Base-by-base conservation (phyloP, 1,139 yeast species). In the Geotrichum citri-aurantii region DNA sequence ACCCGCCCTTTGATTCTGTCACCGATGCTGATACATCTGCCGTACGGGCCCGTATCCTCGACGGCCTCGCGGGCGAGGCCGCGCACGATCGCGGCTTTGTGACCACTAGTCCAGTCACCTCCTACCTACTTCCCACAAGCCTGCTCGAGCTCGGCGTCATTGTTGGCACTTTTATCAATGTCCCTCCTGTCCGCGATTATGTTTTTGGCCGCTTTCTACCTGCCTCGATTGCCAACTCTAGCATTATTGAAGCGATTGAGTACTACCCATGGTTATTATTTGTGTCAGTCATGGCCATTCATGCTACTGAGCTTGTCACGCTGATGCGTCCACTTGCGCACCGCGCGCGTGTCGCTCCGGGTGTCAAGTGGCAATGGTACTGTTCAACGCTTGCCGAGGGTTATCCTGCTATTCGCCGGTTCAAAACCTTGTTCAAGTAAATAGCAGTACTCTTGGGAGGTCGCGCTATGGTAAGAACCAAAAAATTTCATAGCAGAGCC, bases 1-100 rank as follows among this genome's bases (percentile, higher is more conserved):
- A 76, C 27, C 86, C 86, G n/a, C 79, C 85, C 2, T 27, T 52
- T 33, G 42, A 37, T 14, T 21, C 26, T 2, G 23, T 14, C 47
- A 42, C 46, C 42, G 27, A 48, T 10, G 49, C 54, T n/a, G 42
- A 37, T 17, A 37, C 42, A 6, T 7, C 37, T 23, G 11, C 7
- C 6, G 48, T 46, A 24, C 48, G 48, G 12, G 14, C 14, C 23
- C 54, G 54, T 10, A 33, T 50, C 14, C 53, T 50, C 27, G 26
- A 21, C 21, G 19, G 26, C 10, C 14, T 50, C 6, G 46, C 53
- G 11, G 5, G 19, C 27, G 49, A 40, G 31, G 54, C 54, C 1
- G 48, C 48, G 11, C 6, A n/a, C 11, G 40, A 23, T 3, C 54
- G 21, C 11, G 54, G 54, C 21, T 52, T 26, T 12, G 11, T 26